Base-by-base conservation (phyloP, 2,329 filamentous ascomycete genomes). In the Hymenoscyphus linearis region DNA sequence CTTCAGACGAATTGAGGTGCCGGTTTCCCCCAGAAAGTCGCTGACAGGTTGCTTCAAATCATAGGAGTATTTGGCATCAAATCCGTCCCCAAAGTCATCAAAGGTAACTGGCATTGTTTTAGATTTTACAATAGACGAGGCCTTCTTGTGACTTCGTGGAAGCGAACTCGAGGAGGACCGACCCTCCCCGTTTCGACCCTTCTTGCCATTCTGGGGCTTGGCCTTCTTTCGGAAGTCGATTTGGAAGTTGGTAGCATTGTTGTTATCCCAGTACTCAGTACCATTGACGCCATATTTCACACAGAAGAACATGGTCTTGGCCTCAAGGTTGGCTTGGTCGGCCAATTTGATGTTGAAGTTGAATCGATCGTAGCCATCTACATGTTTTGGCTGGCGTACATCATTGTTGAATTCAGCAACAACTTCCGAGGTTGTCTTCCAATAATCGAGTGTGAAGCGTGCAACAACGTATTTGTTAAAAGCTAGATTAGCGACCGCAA, bases 351-450 rank as follows among this genome's bases (percentile, higher is more conserved):
- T 96, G 74, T 86, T 91, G 76, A 99, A 99, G 72, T 87, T 90
- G 78, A 99, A 99, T 44, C 91, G 85, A 74, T 99, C 95, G 68
- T 88, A 88, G 55, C 88, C 86, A 68, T 88, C 81, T 25, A 84
- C 78, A 3, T 78, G 79, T 50, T 88, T 84, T 67, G 84, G 84
- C 31, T 85, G 85, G 52, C 86, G 85, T 53, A 93, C 83, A 76
- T 95, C 90, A 64, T 90, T 85, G 73, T 87, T 88, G 77, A 85
- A 99, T 70, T 97, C 92, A n/a, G 91, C 93, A 40, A 83, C 82
- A 1, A 98, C 89, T 73, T 99, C 95, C 0, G 95, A 99, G 0
- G 93, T 96, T 0, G 95, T 99, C 81, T 96, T 96, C 95, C 95
- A 99, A 77, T 96, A 95, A 75, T 99, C 95, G 54, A 97, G 83